phyloP scores from a whole-genome alignment of 441 rosid species.

The Erysimum cheiri region DNA sequence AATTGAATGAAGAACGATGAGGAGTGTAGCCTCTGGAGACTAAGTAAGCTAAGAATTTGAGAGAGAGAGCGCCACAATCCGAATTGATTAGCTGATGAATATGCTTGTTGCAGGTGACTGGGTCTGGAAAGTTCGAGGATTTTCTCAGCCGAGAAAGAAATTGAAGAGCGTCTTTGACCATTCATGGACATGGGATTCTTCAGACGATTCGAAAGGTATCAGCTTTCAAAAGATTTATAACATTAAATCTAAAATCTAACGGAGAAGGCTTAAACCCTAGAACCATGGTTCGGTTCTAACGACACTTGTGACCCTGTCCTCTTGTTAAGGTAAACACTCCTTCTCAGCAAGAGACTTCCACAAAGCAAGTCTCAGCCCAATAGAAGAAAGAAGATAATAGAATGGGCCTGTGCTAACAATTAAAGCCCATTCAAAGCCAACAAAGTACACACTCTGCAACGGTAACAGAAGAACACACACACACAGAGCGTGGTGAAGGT shows the following conservation, averaged over 20 bases:
- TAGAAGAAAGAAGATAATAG: background rate
- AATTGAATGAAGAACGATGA: slow-evolving; percentile 54
- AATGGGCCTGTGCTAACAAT: background rate
- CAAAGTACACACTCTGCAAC: too few species aligned
- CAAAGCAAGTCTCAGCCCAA: background rate
- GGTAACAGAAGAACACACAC: too few species aligned
- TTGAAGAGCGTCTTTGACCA: slow-evolving; percentile 44
- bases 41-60: slow-evolving; percentile 48
- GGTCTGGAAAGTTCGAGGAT: slow-evolving; percentile 35
- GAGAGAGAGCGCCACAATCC: slow-evolving; percentile 44
- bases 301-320: too few species aligned
- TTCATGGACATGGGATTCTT: slow-evolving; percentile 43
- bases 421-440: background rate
- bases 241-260: slow-evolving; percentile 3
- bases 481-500: too few species aligned
- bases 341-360: background rate
- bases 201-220: slow-evolving; percentile 19
- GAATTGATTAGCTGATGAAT: slow-evolving; percentile 46
- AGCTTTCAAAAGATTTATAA: background rate
- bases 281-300: background rate
- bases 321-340: background rate
- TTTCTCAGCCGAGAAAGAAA: slow-evolving; percentile 44
- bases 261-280: slow-evolving; percentile 41
- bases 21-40: slow-evolving; percentile 48
- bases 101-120: slow-evolving; percentile 44